Percentiles rank a stretch among this genome's conserved stretches.
Evolutionary conservation across 257 asterid genomes (phyloP).

Genomic region (Nemophila menziesii): DNA sequence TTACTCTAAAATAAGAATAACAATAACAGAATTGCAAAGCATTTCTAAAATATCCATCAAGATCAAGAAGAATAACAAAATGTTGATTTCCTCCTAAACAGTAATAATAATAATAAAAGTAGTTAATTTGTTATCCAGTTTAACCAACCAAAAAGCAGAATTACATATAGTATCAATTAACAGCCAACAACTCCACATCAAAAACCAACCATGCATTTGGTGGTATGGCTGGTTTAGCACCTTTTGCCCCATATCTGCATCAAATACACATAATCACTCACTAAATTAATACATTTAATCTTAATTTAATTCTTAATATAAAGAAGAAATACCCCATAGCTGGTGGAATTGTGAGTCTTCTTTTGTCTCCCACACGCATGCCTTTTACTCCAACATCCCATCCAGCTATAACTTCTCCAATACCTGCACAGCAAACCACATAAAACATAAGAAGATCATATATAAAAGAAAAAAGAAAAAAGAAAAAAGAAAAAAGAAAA

Average conservation of each 20-base stretch:
- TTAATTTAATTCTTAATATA: too few relatives aligned
- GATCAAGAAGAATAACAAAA: too few relatives aligned
- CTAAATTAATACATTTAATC: background rate
- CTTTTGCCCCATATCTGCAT: constrained; percentile 75
- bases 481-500: constrained; percentile 1
- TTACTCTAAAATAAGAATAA: too few relatives aligned
- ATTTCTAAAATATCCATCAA: too few relatives aligned
- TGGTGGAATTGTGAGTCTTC: constrained; percentile 91
- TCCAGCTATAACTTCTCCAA: constrained; percentile 89
- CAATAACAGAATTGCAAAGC: too few relatives aligned
- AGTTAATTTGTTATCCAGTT: too few relatives aligned
- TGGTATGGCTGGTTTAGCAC: constrained; percentile 50
- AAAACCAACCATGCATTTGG: constrained; percentile 78
- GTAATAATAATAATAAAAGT: too few relatives aligned
- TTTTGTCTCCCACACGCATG: constrained; percentile 90
- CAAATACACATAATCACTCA: background rate
- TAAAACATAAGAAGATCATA: too few relatives aligned
- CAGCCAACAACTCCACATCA: constrained; percentile 77
- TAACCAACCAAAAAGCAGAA: too few relatives aligned
- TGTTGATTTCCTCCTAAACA: too few relatives aligned
- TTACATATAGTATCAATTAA: constrained; percentile 26
- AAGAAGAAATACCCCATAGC: constrained; percentile 69
- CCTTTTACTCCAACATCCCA: constrained; percentile 99
- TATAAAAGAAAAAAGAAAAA: constrained; percentile 10
- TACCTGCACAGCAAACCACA: constrained; percentile 64